Conservation (phyloP, 1,139 yeast genomes). For the Suhomyces bolitotheri region DNA sequence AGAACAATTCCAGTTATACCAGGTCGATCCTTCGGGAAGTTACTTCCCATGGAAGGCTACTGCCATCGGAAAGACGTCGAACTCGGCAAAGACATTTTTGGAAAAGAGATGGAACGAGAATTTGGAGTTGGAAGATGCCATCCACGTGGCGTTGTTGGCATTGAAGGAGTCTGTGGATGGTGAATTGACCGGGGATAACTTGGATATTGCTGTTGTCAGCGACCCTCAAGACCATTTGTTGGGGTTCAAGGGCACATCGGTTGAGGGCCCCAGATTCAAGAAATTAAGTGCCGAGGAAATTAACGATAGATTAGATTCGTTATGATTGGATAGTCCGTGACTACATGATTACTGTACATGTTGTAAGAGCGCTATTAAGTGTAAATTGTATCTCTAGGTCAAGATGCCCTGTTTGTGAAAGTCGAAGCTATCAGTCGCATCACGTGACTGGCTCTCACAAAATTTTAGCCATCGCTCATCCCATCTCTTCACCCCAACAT, state of each 20-base stretch:
- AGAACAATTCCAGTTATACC: slow-evolving; percentile 78
- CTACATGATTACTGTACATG: too few species aligned
- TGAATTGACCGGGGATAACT: slow-evolving; percentile 94
- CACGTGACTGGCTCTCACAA: neutral
- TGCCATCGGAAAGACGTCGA: slow-evolving; percentile 94
- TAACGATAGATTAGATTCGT: slow-evolving; percentile 90
- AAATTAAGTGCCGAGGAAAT: slow-evolving; percentile 87
- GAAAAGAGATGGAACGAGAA: slow-evolving; percentile 99
- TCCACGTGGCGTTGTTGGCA: slow-evolving; percentile 91
- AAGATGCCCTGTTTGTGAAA: too few species aligned
- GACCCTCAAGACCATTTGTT: slow-evolving; percentile 78
- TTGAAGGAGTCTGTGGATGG: slow-evolving; percentile 97
- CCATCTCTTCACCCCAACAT: slow-evolving; percentile 8
- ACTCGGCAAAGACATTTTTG: slow-evolving; percentile 91
- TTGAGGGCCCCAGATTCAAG: slow-evolving; percentile 83
- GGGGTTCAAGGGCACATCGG: slow-evolving; percentile 84
- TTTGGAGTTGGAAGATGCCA: slow-evolving; percentile 95
- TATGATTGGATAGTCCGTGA: slow-evolving; percentile 40
- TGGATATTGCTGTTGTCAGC: slow-evolving; percentile 88
- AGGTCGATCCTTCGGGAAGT: slow-evolving; percentile 97
- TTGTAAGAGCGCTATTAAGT: too few species aligned
- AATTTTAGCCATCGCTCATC: neutral
- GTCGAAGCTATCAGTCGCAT: neutral
- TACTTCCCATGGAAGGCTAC: slow-evolving; percentile 99
- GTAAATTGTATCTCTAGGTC: too few species aligned